phyloP scores from a whole-genome alignment of 2,329 filamentous ascomycete species.

The Metarhizium guizhouense region DNA sequence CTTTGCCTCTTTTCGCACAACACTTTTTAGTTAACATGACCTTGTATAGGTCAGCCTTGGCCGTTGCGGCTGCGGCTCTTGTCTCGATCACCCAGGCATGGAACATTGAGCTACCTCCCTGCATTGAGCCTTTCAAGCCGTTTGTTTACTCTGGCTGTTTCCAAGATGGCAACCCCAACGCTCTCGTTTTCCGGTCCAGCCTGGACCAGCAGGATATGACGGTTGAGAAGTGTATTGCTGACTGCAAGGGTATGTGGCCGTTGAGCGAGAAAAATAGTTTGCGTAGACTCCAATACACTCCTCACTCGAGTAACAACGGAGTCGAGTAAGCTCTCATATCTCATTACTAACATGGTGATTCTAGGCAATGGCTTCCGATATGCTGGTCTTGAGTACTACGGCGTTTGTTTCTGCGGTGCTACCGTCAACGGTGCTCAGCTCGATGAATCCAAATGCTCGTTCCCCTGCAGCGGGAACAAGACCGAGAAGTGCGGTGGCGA shows the following conservation, averaged over 20 bases:
- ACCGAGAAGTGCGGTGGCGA: constrained; percentile 38
- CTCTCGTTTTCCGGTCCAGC: constrained; percentile 33
- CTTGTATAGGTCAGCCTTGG: constrained; percentile 14
- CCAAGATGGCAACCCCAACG: constrained; percentile 25
- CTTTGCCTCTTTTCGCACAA: neutral
- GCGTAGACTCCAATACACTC: neutral
- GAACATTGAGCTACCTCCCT: constrained; percentile 35
- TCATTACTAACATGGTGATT: neutral
- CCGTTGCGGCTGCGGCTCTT: constrained; percentile 29
- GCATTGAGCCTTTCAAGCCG: constrained; percentile 34
- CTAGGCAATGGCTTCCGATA: constrained; percentile 40
- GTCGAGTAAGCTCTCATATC: neutral
- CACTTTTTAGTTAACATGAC: constrained; percentile 5
- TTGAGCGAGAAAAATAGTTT: neutral
- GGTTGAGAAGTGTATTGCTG: constrained; percentile 35
- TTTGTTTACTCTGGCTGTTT: constrained; percentile 42
- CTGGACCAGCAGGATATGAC: constrained; percentile 33
- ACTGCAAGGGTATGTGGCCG: constrained; percentile 35
- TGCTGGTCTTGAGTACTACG: constrained; percentile 42
- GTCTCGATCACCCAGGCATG: constrained; percentile 27
- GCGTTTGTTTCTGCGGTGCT: constrained; percentile 44
- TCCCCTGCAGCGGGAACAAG: constrained; percentile 40
- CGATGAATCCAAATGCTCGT: constrained; percentile 45
- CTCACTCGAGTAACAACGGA: neutral
- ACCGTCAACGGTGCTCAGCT: constrained; percentile 44